These are phyloP conservation scores for Adansonia digitata DNA, from an alignment of 345 rosid species.

Conservation along the genomic window DNA sequence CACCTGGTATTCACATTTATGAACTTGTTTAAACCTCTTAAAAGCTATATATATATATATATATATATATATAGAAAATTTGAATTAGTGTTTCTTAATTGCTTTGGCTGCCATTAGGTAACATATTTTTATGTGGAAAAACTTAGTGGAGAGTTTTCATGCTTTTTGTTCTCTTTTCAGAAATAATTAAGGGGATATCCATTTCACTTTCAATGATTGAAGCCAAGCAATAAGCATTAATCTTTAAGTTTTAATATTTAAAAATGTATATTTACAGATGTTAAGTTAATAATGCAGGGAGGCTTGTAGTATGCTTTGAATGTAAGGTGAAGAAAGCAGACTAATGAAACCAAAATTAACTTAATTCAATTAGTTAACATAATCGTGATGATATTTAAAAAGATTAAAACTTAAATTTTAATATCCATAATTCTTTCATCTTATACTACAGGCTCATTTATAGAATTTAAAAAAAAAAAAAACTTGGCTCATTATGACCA, in stretches of 20 bases:
- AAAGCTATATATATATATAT: too few species aligned
- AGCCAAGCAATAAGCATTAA: neutral
- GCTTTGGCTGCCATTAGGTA: neutral
- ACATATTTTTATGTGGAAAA: neutral
- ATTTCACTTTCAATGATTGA: constrained; percentile 2
- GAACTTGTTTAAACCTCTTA: neutral
- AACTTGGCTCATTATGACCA: too few species aligned
- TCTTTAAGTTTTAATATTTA: neutral
- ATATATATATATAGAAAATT: neutral
- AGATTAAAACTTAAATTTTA: too few species aligned
- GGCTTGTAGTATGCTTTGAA: neutral
- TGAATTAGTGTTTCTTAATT: neutral
- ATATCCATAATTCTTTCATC: too few species aligned
- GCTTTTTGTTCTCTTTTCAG: neutral
- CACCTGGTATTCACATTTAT: constrained; percentile 11
- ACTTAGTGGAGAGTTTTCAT: neutral
- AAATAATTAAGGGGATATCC: neutral
- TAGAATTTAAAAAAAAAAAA: too few species aligned
- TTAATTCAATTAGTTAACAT: too few species aligned
- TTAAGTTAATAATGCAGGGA: neutral
- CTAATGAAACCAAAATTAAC: too few species aligned
- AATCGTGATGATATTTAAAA: too few species aligned
- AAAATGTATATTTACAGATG: neutral
- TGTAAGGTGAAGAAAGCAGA: neutral
- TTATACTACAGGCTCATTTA: too few species aligned